Evolutionary conservation across 2,329 filamentous ascomycete genomes (phyloP).

Genomic region (Lachnellula arida): DNA sequence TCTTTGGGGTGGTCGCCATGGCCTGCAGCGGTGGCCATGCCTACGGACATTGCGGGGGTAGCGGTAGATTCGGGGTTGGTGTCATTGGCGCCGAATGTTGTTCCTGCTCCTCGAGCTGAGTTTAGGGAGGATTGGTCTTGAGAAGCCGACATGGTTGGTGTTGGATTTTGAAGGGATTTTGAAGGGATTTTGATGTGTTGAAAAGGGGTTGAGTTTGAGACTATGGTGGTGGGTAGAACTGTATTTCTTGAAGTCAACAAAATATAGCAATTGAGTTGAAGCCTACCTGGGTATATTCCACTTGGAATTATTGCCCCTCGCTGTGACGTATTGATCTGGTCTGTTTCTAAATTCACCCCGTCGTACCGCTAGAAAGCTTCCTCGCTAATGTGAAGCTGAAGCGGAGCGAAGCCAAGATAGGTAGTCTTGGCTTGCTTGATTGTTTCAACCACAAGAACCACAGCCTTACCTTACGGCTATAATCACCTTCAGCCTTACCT

Average conservation of each 20-base stretch:
- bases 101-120: conserved; percentile 19
- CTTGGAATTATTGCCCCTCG: neutral
- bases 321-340: conserved; percentile 10
- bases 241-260: neutral
- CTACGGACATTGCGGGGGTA: conserved; percentile 24
- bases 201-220: neutral
- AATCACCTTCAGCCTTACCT: neutral
- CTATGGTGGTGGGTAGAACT: neutral
- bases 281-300: neutral
- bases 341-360: conserved; percentile 1
- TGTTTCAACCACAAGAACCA: neutral
- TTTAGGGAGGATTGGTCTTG: conserved; percentile 28
- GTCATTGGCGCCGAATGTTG: conserved; percentile 26
- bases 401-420: neutral
- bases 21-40: conserved; percentile 29
- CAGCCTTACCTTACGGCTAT: neutral
- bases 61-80: conserved; percentile 18
- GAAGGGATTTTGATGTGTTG: neutral
- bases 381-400: neutral
- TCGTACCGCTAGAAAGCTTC: conserved; percentile 1
- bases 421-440: too few relatives aligned
- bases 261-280: neutral
- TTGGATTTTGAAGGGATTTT: neutral
- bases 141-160: conserved; percentile 26
- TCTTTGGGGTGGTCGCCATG: conserved; percentile 29